Evolutionary conservation across 306 rosid genomes (phyloP), one percentile per base, ranked within the genome.

Genomic region (Alnus rubra): DNA sequence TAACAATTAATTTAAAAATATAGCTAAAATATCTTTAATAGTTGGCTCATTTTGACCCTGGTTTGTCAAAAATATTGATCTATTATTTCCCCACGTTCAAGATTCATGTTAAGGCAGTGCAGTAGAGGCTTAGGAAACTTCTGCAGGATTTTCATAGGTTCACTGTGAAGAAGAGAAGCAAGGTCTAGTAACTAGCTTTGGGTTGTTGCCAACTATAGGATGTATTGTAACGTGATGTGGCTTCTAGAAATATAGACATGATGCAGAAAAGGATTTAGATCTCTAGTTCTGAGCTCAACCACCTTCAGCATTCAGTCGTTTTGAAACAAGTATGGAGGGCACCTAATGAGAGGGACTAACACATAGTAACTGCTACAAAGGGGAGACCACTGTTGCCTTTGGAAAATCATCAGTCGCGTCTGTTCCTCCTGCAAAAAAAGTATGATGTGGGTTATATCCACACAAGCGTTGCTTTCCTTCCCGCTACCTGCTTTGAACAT

Each of bases 401-500:
- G 44, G 44, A 39, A 39, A 39, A 39, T 39, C 44, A 39, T 39
- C 44, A 39, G 5, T 39, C 39, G 39, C 39, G 5, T 60, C 16
- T 60, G 14, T 28, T 60, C 67, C 67, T 59, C 37, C 14, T 60
- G 14, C 39, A 10, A 35, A 60, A 11, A 23, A 60, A 10, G 18
- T 35, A 35, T 81, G 51, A 73, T 69, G 30, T 28, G 73, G 83
- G 69, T 31, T 60, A 13, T 13, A 15, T 15, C 18, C 69, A 13
- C 23, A 63, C 9, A 14, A 63, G 1, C n/a, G 4, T 37, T 14
- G 47, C 44, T 63, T 63, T 33, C 9, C 18, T 31, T 33, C 69
- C 69, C n/a, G 7, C 44, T 31, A 31, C 18, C 69, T 33, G 45
- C 45, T 31, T 63, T 63, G 69, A 1, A 13, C 44, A 13, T 63